phyloP scores from a whole-genome alignment of 164 flowering plant species.

The Magnolia changhungtana region DNA sequence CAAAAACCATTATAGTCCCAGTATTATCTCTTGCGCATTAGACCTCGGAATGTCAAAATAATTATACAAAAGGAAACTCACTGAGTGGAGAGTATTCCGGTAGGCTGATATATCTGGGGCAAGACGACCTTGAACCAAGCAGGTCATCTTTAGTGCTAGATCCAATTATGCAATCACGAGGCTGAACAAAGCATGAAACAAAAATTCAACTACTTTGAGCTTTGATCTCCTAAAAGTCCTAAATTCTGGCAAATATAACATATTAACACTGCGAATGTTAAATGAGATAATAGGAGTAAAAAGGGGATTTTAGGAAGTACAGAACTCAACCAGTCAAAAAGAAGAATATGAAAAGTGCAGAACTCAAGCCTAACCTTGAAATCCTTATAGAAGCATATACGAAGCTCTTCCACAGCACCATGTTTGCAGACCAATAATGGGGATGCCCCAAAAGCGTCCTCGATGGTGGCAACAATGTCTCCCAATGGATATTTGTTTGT shows the following conservation, averaged over 20 bases:
- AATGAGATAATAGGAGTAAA: not conserved
- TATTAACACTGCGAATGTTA: too few species aligned
- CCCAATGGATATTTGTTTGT: slow-evolving; percentile 70
- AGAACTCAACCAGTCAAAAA: not conserved
- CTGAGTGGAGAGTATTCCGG: slow-evolving; percentile 33
- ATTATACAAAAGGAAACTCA: slow-evolving; percentile 10
- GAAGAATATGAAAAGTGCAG: not conserved
- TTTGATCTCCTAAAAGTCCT: not conserved
- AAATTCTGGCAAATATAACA: not conserved
- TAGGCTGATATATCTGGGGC: slow-evolving; percentile 67
- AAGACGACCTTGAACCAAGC: slow-evolving; percentile 35
- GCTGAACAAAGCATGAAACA: slow-evolving; percentile 39
- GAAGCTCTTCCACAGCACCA: slow-evolving; percentile 70
- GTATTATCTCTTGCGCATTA: not conserved
- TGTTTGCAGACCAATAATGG: slow-evolving; percentile 58
- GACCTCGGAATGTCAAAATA: not conserved
- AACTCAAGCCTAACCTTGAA: slow-evolving; percentile 49
- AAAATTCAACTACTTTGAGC: slow-evolving; percentile 5
- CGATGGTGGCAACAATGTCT: slow-evolving; percentile 67
- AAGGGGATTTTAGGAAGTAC: not conserved
- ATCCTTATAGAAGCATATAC: slow-evolving; percentile 76
- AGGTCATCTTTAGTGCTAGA: slow-evolving; percentile 17
- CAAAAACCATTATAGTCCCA: not conserved
- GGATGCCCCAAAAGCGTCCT: slow-evolving; percentile 67
- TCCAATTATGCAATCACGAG: slow-evolving; percentile 48